Base-by-base conservation (phyloP, 495 filamentous ascomycete species). In the Platismatia glauca region DNA sequence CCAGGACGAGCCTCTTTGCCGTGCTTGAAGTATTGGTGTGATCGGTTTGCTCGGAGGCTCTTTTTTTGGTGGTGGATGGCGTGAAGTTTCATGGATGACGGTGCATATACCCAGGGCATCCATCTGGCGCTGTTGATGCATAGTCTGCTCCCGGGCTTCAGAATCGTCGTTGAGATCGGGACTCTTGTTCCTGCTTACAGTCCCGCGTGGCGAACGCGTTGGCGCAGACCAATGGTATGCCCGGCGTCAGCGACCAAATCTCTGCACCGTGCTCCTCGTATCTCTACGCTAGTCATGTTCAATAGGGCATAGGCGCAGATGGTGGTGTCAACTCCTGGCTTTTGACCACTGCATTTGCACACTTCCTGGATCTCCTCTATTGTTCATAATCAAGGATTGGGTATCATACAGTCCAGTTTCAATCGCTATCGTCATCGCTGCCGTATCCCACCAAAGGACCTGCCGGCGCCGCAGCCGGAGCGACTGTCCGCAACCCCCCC, bases 381-480 rank as follows among this genome's bases (percentile, higher is more conserved):
- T n/a, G n/a, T n/a, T n/a, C n/a, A n/a, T n/a, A n/a, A n/a, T n/a
- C n/a, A n/a, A n/a, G 11, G 15, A 43, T 24, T 62, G 39, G 55
- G 55, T 63, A 63, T 63, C 53, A 29, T 60, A 16, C 7, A 8
- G 24, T 27, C 13, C 39, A 50, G 1, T 39, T 24, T 71, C 67
- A 82, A 64, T 82, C 79, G 64, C 82, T 84, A 67, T 96, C 92
- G 70, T 90, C 89, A 74, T 96, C 93, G 74, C 92, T 96, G 39
- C 86, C 93, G 69, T 97, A 97, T 13, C 81, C 88, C 13, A 96
- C 92, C 68, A 97, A 77, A 15, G 90, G 88, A 20, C 90, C 90
- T 29, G 75, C 75, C 57, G 74, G 64, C 27, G 74, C 74, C 58
- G 80, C 73, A 13, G 79, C 74, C 41, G 84, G 57, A 59, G 69